Evolutionary conservation across 768 basidiomycete genomes (phyloP).

Genomic region (Macrolepiota dolichaula): DNA sequence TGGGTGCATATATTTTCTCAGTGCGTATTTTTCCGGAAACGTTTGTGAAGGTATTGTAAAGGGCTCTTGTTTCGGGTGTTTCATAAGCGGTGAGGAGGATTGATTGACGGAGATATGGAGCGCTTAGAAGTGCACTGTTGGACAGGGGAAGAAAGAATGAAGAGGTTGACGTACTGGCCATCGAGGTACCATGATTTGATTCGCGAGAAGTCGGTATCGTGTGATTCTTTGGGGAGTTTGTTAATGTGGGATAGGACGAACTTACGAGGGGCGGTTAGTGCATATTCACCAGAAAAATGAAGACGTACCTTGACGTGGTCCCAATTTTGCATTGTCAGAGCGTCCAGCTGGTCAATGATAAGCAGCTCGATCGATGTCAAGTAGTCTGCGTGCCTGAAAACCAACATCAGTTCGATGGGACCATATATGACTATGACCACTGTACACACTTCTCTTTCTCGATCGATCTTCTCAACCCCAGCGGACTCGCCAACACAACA

Average conservation of each 20-base stretch:
- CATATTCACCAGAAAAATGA: neutral
- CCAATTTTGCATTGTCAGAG: slow-evolving; percentile 98
- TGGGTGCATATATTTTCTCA: slow-evolving; percentile 65
- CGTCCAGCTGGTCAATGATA: slow-evolving; percentile 90
- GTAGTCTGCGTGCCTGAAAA: slow-evolving; percentile 78
- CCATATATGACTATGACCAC: neutral
- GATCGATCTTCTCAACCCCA: slow-evolving; percentile 86
- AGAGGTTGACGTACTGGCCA: slow-evolving; percentile 55
- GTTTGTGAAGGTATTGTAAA: slow-evolving; percentile 83
- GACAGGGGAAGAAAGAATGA: neutral
- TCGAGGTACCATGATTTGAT: slow-evolving; percentile 99
- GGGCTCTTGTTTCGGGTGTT: slow-evolving; percentile 79
- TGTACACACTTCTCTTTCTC: slow-evolving; percentile 88
- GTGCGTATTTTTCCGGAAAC: slow-evolving; percentile 79
- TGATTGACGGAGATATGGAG: slow-evolving; percentile 84
- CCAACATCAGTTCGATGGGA: neutral
- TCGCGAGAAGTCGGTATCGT: slow-evolving; percentile 92
- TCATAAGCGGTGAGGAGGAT: slow-evolving; percentile 86
- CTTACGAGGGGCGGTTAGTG: slow-evolving; percentile 32
- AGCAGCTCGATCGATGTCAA: slow-evolving; percentile 90
- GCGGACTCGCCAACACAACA: slow-evolving; percentile 88
- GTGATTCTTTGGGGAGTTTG: slow-evolving; percentile 88
- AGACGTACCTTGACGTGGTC: slow-evolving; percentile 84
- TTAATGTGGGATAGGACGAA: slow-evolving; percentile 86
- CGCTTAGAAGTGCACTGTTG: slow-evolving; percentile 40